Conservation (phyloP, 75 land plant genomes). For the Pinus tabuliformis region DNA sequence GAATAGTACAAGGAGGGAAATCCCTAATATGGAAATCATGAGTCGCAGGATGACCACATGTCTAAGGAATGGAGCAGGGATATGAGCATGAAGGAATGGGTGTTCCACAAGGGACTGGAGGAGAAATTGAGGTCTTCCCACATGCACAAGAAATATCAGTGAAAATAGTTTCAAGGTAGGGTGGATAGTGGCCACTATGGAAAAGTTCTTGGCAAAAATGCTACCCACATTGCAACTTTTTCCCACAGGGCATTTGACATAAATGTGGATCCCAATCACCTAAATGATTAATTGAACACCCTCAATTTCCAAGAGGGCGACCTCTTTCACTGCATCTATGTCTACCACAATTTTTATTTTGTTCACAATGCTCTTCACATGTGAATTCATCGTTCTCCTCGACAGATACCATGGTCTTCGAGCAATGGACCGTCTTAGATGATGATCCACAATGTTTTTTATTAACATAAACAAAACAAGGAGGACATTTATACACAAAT, state of each 20-base stretch:
- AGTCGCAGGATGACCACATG: constrained; percentile 88
- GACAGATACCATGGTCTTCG: constrained; percentile 15
- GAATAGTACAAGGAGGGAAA: constrained; percentile 91
- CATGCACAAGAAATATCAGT: constrained; percentile 94
- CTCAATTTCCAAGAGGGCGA: constrained; percentile 57
- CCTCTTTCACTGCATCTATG: constrained; percentile 88
- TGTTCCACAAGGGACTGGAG: constrained; percentile 98
- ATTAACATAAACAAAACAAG: constrained; percentile 28
- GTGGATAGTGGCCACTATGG: constrained; percentile 94
- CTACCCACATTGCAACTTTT: constrained; percentile 81
- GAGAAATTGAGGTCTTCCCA: constrained; percentile 90
- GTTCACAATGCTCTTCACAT: constrained; percentile 83
- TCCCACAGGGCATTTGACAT: constrained; percentile 79
- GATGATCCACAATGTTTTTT: constrained; percentile 87
- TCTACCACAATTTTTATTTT: constrained; percentile 92
- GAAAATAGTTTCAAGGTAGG: constrained; percentile 90
- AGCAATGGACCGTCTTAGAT: constrained; percentile 70
- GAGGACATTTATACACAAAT: too few relatives aligned
- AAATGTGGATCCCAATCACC: constrained; percentile 76
- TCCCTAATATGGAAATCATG: constrained; percentile 95
- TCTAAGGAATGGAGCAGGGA: constrained; percentile 78
- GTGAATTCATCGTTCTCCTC: constrained; percentile 31
- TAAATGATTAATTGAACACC: neutral
- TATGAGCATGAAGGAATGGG: constrained; percentile 78
- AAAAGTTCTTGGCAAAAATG: constrained; percentile 82